Conservation (phyloP, 163 green algal genomes). For the Volvox carteri region DNA sequence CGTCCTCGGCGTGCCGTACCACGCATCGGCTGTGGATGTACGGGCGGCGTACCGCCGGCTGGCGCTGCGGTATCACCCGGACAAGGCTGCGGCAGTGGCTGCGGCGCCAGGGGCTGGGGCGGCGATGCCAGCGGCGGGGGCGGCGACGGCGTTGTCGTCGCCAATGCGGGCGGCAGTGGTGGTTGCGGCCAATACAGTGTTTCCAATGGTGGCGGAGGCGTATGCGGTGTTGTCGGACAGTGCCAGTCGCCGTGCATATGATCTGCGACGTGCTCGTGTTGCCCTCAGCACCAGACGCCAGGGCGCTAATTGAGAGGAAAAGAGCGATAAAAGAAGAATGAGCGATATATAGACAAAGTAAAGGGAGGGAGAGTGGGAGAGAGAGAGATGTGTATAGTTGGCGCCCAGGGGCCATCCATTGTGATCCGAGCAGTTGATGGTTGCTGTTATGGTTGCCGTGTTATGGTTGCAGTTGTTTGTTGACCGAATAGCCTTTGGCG, state of each 20-base stretch:
- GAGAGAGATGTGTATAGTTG: too few species aligned
- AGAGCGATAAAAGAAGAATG: too few species aligned
- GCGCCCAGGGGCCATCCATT: too few species aligned
- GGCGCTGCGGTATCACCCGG: conserved; percentile 80
- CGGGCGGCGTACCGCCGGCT: conserved; percentile 71
- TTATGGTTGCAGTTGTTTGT: too few species aligned
- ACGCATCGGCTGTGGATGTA: conserved; percentile 53
- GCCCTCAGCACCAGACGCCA: neutral
- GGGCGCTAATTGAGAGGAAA: neutral
- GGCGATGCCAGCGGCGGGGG: neutral
- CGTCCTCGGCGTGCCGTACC: conserved; percentile 64
- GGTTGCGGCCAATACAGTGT: conserved; percentile 40
- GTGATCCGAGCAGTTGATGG: too few species aligned
- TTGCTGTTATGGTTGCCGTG: too few species aligned
- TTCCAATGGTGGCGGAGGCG: conserved; percentile 61
- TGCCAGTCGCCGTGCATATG: conserved; percentile 8
- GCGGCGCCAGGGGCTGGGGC: neutral
- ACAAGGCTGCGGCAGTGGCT: conserved; percentile 53
- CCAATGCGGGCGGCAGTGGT: neutral
- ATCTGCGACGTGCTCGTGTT: conserved; percentile 26
- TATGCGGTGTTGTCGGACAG: conserved; percentile 55
- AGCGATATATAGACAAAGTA: too few species aligned
- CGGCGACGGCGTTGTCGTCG: neutral
- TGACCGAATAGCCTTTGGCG: too few species aligned
- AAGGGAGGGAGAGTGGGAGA: too few species aligned